phyloP scores from a whole-genome alignment of 2,329 filamentous ascomycete genomes.

The Ophiognomonia clavigignenti-juglandacearum region DNA sequence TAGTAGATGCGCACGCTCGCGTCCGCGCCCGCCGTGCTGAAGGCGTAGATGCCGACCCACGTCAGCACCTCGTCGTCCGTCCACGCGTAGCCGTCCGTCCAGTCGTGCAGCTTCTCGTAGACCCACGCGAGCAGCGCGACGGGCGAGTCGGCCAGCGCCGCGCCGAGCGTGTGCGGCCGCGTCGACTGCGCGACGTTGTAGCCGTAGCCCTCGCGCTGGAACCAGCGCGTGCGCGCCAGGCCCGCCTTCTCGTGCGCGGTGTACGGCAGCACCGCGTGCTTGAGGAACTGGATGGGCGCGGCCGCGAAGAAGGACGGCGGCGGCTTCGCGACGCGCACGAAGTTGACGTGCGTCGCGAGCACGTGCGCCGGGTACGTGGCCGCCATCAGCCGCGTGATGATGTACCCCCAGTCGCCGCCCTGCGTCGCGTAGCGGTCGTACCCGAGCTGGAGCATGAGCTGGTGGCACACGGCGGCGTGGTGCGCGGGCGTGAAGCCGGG shows the following conservation, averaged over 20 bases:
- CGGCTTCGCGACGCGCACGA: conserved; percentile 35
- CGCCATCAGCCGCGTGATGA: conserved; percentile 59
- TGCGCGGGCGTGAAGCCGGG: conserved; percentile 27
- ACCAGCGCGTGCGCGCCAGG: conserved; percentile 51
- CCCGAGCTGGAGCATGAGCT: conserved; percentile 35
- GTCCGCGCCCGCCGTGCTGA: conserved; percentile 63
- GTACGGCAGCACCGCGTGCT: conserved; percentile 51
- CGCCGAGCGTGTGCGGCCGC: conserved; percentile 68
- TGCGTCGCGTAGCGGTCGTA: conserved; percentile 42
- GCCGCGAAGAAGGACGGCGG: conserved; percentile 45
- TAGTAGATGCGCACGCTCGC: conserved; percentile 70
- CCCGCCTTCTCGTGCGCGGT: conserved; percentile 45
- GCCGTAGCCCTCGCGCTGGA: conserved; percentile 48
- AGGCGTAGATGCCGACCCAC: conserved; percentile 71
- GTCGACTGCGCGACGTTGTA: conserved; percentile 60
- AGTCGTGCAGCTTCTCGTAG: conserved; percentile 74
- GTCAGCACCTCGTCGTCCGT: conserved; percentile 71
- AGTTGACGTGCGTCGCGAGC: conserved; percentile 59
- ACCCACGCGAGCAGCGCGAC: conserved; percentile 72
- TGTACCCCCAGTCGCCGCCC: conserved; percentile 68
- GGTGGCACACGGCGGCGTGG: conserved; percentile 27
- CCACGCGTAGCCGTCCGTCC: conserved; percentile 70
- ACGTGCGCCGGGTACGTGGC: conserved; percentile 52
- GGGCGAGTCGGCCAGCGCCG: conserved; percentile 64
- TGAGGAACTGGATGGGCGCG: conserved; percentile 52